Base-by-base conservation (phyloP, 1,284 basidiomycete genomes). In the Ceratobasidium theobromae region DNA sequence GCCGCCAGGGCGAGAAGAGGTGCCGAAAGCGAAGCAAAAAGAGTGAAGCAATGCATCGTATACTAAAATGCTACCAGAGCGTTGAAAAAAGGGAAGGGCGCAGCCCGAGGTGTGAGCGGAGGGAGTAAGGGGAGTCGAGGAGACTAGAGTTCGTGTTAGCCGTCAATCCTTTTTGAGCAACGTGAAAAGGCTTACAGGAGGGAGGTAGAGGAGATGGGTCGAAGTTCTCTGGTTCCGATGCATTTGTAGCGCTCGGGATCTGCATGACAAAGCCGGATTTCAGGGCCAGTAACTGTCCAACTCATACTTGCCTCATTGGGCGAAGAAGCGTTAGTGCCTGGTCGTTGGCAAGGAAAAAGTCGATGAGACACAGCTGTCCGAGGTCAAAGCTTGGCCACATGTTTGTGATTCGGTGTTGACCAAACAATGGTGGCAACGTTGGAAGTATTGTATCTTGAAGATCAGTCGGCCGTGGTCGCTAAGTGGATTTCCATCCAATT, bases 21-120 rank as follows among this genome's bases (percentile, higher is more conserved):
- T 33, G 40, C 12, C 14, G 53, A 52, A 40, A 67, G 33, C 35
- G 12, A 14, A 32, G 57, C 38, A 51, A 46, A 27, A 40, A 64
- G 38, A 32, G 53, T 30, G 18, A 40, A 33, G 45, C 45, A 67
- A 49, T 28, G 51, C 40, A 54, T 65, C 53, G 57, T 45, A 53
- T 57, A 53, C 27, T 33, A 53, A 45, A 51, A 28, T 66, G 53
- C 57, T 69, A 55, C 45, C 64, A 60, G 69, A 68, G 51, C 66
- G 65, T 18, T 46, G 27, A 35, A 32, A 28, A 14, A 67, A 46
- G n/a, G 57, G 28, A 51, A 53, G 69, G 69, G 69, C 69, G 40
- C 69, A 70, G 69, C 69, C 69, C 69, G 52, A 67, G 27, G 43
- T 11, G 46, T 65, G 66, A 49, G 30, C 27, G 32, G 48, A 69